A percentile compares a stretch with the other conserved stretches of the same genome.
Conservation (phyloP, 1,284 basidiomycete genomes). For the Boletus semigastroideus region DNA sequence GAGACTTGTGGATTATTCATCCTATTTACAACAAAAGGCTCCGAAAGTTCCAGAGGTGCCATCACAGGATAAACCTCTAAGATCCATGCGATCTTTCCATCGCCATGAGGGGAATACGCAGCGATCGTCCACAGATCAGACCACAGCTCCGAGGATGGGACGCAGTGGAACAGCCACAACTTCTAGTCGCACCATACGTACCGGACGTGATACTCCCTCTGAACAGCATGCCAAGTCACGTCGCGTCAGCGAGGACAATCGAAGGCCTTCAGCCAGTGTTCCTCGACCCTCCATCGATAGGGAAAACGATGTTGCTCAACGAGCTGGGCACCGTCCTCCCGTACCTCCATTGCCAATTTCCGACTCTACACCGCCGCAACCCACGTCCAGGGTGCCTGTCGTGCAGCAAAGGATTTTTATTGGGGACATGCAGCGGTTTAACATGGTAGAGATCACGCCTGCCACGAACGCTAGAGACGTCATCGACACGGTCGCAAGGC, state of each 20-base stretch:
- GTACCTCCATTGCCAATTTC: slow-evolving; percentile 38
- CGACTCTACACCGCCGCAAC: slow-evolving; percentile 28
- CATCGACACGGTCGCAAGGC: slow-evolving; percentile 57
- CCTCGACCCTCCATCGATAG: slow-evolving; percentile 27
- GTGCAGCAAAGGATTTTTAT: slow-evolving; percentile 71
- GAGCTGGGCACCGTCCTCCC: slow-evolving; percentile 30
- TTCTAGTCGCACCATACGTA: slow-evolving; percentile 13
- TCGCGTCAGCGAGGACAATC: slow-evolving; percentile 30
- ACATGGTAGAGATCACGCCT: slow-evolving; percentile 63
- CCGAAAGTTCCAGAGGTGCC: slow-evolving; percentile 19
- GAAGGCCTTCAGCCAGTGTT: slow-evolving; percentile 20
- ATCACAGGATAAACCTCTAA: slow-evolving; percentile 38
- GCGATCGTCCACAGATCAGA: slow-evolving; percentile 31
- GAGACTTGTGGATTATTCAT: slow-evolving; percentile 22
- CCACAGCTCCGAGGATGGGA: slow-evolving; percentile 33
- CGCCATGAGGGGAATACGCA: slow-evolving; percentile 37
- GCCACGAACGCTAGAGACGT: slow-evolving; percentile 66
- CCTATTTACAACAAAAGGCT: slow-evolving; percentile 20
- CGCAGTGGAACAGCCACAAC: slow-evolving; percentile 30
- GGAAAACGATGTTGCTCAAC: slow-evolving; percentile 22
- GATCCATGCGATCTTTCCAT: slow-evolving; percentile 60
- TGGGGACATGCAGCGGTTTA: slow-evolving; percentile 70
- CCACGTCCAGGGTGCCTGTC: slow-evolving; percentile 26
- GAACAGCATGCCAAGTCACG: slow-evolving; percentile 20
- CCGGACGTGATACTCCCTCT: slow-evolving; percentile 15